Base-by-base conservation (phyloP, 1,284 basidiomycete species). In the Trichosporon inkin region DNA sequence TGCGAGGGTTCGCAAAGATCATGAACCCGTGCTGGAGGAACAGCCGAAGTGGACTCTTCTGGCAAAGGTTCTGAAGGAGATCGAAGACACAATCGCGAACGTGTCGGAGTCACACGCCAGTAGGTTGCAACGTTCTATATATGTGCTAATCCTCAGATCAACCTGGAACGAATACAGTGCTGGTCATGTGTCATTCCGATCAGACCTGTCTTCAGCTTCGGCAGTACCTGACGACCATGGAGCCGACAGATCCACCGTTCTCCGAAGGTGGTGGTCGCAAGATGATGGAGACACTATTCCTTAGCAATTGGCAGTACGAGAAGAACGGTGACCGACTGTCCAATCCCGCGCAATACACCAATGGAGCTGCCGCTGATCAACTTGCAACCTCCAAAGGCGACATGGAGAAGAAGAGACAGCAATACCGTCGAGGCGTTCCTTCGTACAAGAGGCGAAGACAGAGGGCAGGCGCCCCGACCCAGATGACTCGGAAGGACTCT, bases 21-120 rank as follows among this genome's bases (percentile, higher is more conserved):
- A 96, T 71, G 86, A 91, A 40, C 89, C 91, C 0, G 85, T 93
- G 0, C 81, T 99, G 17, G 95, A 99, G 75, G 94, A 97, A 73
- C 83, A 90, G 39, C 95, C 95, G 0, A 99, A 99, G 73, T 99
- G 96, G 95, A 84, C 83, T 55, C 77, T 97, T 3, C 80, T 99
- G 3, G 84, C 86, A 0, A 90, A 93, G 13, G 84, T 96, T 0
- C 74, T 99, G 53, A 84, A 92, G 63, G 96, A 99, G 79, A 89
- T 94, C 6, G 96, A 99, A 76, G 87, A 88, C 62, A 90, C 93
- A 67, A 89, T 93, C 55, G 70, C 73, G 6, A 65, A 70, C 14
- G 70, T 73, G 0, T 53, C 67, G 2, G 69, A 72, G 32, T 62
- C 68, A 8, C 75, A 75, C 60, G 70, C 73, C 7, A 68, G 74